Conservation (phyloP, 805 yeast species). For the Candida railenensis region DNA sequence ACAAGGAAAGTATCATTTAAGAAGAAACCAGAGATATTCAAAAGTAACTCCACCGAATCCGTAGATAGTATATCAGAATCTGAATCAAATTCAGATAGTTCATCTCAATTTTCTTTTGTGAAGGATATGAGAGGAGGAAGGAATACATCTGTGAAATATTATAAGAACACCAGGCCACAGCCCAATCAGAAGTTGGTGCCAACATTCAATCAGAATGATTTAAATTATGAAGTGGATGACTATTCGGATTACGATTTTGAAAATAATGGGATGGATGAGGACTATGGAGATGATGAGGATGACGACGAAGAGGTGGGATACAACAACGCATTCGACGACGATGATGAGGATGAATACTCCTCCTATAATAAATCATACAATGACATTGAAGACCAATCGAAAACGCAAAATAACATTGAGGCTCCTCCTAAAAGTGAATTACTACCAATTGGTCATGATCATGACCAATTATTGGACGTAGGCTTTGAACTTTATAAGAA, state of each 20-base stretch:
- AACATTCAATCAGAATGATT: constrained; percentile 26
- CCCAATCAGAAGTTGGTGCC: constrained; percentile 11
- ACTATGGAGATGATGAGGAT: constrained; percentile 15
- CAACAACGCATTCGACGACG: constrained; percentile 20
- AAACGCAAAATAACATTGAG: background rate
- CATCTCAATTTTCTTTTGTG: constrained; percentile 42
- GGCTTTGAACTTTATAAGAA: background rate
- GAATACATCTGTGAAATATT: constrained; percentile 44
- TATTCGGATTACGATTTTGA: constrained; percentile 42
- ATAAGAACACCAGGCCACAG: constrained; percentile 17
- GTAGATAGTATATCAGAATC: no score
- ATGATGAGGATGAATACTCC: constrained; percentile 2
- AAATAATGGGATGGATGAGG: constrained; percentile 38
- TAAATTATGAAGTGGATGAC: constrained; percentile 30
- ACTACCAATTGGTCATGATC: no score
- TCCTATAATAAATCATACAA: background rate
- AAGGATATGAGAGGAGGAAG: constrained; percentile 41
- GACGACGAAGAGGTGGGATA: constrained; percentile 19
- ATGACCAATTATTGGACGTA: background rate
- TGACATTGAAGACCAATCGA: no score
- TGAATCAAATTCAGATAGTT: constrained; percentile 8
- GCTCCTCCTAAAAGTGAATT: no score
- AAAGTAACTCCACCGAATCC: constrained; percentile 2
- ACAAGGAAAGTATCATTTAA: constrained; percentile 8
- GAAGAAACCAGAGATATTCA: constrained; percentile 4